Base-by-base conservation (phyloP, 345 rosid species). In the Syzygium jambos region DNA sequence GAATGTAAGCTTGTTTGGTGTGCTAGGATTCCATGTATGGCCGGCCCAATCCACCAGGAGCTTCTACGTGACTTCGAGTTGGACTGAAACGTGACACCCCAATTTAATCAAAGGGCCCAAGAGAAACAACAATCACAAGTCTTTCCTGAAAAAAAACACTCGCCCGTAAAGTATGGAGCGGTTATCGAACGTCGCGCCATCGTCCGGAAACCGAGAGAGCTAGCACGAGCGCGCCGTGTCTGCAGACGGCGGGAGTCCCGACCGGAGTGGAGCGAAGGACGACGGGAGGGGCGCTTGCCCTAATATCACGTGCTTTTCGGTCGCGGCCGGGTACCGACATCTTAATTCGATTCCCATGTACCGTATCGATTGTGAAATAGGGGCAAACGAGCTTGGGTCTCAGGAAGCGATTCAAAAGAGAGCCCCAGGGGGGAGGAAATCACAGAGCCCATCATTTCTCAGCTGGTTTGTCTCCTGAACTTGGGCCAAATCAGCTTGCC, bases 301-400 rank as follows among this genome's bases (percentile, higher is more conserved):
- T 14, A 7, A 0, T n/a, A 17, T 3, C 21, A 0, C 1, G 0
- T 29, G 5, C 9, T 63, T n/a, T 0, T 9, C 38, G 0, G 3
- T 29, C 5, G 5, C 16, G 10, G 14, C 29, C 4, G 19, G 41
- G 16, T 15, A 8, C 7, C 1, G 1, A 30, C 30, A 29, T 3
- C 22, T 65, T 7, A 65, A 65, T 65, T 65, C 5, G 23, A 65
- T 15, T 15, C 7, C 8, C 78, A 30, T 30, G 43, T 15, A 29
- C 16, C 41, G 2, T 15, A 16, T 15, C 55, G 6, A 52, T 52
- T 52, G 55, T 43, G 55, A 15, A 16, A 52, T 52, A 16, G 21
- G 2, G 21, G 21, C 6, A 6, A 52, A 6, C 19, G 2, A 17
- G 55, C 55, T 52, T 52, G 55, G 55, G 55, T 15, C 78, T 29